Evolutionary conservation across 257 asterid species (phyloP).

Genomic region (Plantago ovata): DNA sequence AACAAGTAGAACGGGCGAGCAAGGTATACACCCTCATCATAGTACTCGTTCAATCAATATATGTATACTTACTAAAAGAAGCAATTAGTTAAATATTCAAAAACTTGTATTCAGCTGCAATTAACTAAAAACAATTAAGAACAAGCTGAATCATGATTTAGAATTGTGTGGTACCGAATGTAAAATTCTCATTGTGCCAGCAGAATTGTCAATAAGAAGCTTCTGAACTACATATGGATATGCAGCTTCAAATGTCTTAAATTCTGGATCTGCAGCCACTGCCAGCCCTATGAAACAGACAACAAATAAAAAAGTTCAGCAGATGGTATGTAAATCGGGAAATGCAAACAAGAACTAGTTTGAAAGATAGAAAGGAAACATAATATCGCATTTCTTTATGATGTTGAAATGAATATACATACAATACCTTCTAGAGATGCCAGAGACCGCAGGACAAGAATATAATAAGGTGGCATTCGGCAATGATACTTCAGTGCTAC

Average conservation of each 20-base stretch:
- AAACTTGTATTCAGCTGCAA: background rate
- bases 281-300: slow-evolving; percentile 67
- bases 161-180: slow-evolving; percentile 52
- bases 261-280: slow-evolving; percentile 84
- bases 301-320: slow-evolving; percentile 12
- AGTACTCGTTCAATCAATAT: too few relatives aligned
- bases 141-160: slow-evolving; percentile 6
- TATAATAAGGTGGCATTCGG: slow-evolving; percentile 92
- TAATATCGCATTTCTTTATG: too few relatives aligned
- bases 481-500: slow-evolving; percentile 92
- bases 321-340: slow-evolving; percentile 2
- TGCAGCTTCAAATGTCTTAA: slow-evolving; percentile 94
- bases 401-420: too few relatives aligned
- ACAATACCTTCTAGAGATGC: slow-evolving; percentile 99
- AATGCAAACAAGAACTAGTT: background rate
- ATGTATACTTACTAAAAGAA: background rate
- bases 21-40: too few relatives aligned
- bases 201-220: slow-evolving; percentile 87
- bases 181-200: slow-evolving; percentile 62
- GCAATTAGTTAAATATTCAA: background rate
- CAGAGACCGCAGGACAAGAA: slow-evolving; percentile 86
- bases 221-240: slow-evolving; percentile 89
- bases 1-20: background rate
- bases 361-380: background rate
- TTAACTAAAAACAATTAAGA: slow-evolving; percentile 6